Evolutionary conservation across 257 asterid genomes (phyloP), one percentile per base, ranked within the genome.

Genomic region (Forsythia viridissima): DNA sequence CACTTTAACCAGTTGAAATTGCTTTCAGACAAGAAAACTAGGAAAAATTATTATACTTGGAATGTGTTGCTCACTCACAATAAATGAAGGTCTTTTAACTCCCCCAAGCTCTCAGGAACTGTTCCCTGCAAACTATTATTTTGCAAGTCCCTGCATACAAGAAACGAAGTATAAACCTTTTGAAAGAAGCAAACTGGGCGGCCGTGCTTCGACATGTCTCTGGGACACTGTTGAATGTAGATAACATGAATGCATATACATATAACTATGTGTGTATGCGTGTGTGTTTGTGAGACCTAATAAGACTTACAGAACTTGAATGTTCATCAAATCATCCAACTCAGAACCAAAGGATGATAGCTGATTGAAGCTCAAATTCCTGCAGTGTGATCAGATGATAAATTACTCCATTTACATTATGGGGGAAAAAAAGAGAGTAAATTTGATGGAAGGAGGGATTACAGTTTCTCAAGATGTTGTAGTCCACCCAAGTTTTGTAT

Each of bases 311-410:
- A 94, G 81, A 84, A 91, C 91, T 94, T 85, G 87, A 82, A 94
- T 92, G 87, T 93, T 94, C 48, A 89, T 85, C 96, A 94, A 86
- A 88, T 90, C 96, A 76, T 88, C 94, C 51, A 94, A 82, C 76
- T 93, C 99, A 42, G 97, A 89, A 81, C 99, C 98, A 76, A 94
- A 88, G 71, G 93, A 87, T 20, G 96, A 90, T 38, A 94, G 87
- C 78, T 75, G 91, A 71, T 94, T 94, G 90, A 91, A 94, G 88
- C 99, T 94, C 89, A 94, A 85, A 86, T 94, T 91, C 88, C 99
- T 94, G 95, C 80, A 87, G 11, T 18, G 20, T 24, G 44, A 15
- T 57, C 18, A 82, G 61, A 65, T 73, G 48, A 41, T 18, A 16
- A 75, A 43, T 39, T 72, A 55, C 59, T 76, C 68, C 55, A 76